Evolutionary conservation across 306 rosid species (phyloP).

Genomic region (Acacia confusa): DNA sequence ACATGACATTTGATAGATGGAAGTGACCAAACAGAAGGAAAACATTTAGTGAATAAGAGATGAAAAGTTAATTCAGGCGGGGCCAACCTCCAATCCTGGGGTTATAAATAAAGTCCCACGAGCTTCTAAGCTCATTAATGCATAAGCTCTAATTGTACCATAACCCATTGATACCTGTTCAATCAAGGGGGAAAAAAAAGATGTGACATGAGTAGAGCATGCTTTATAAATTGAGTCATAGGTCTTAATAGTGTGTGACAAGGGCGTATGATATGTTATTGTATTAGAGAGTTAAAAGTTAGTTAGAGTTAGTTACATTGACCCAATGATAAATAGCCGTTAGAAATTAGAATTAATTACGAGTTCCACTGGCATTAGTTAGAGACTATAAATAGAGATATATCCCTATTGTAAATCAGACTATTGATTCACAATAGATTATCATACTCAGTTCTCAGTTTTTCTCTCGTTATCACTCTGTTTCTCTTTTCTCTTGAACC

Average conservation of each 20-base stretch:
- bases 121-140: conserved; percentile 86
- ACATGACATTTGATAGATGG: not conserved
- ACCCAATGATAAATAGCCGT: no score
- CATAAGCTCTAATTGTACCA: conserved; percentile 78
- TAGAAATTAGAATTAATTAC: no score
- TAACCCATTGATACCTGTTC: conserved; percentile 88
- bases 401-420: no score
- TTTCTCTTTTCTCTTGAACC: no score
- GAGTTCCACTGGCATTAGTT: no score
- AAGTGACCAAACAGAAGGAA: conserved; percentile 10
- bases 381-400: no score
- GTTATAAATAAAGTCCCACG: conserved; percentile 92
- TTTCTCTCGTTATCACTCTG: no score
- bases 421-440: no score
- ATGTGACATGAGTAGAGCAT: not conserved
- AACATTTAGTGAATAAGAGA: conserved; percentile 1
- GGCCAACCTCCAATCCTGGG: conserved; percentile 89
- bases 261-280: no score
- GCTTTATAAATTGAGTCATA: conserved; percentile 21
- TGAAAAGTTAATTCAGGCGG: conserved; percentile 6
- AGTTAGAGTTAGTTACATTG: no score
- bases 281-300: no score
- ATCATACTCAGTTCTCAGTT: no score
- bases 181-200: conserved; percentile 7
- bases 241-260: not conserved